A percentile compares a stretch with the other conserved stretches of the same genome.
Conservation (phyloP, 768 basidiomycete species). For the Amanita inopinata region DNA sequence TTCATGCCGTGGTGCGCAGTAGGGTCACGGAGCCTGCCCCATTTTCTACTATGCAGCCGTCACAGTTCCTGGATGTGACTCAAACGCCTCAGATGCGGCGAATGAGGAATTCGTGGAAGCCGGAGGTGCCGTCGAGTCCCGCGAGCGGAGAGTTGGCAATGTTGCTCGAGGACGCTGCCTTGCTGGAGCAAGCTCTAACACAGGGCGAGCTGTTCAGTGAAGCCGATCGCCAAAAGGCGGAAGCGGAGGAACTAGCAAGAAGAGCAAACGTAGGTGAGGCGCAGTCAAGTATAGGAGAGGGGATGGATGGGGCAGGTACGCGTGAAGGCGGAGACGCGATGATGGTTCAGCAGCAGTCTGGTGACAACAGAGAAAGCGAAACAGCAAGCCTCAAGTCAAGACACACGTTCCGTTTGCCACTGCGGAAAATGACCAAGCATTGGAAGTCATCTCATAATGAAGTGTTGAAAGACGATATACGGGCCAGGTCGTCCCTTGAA, state of each 20-base stretch:
- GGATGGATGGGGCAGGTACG: too few relatives aligned
- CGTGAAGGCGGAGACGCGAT: too few relatives aligned
- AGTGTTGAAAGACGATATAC: constrained; percentile 6
- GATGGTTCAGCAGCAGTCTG: too few relatives aligned
- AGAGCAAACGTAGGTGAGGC: too few relatives aligned
- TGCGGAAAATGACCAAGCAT: constrained; percentile 15
- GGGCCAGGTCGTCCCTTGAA: constrained; percentile 3
- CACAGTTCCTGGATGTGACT: constrained; percentile 16
- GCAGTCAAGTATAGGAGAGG: too few relatives aligned
- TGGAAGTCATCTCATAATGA: constrained; percentile 16
- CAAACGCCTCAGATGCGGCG: constrained; percentile 21
- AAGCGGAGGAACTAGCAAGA: too few relatives aligned
- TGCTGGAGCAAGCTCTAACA: constrained; percentile 44
- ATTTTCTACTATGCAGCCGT: constrained; percentile 13
- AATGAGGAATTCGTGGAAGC: constrained; percentile 20
- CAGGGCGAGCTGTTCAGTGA: constrained; percentile 39
- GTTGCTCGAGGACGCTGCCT: constrained; percentile 47
- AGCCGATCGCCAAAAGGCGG: too few relatives aligned
- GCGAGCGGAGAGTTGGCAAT: constrained; percentile 42
- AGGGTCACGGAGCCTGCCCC: constrained; percentile 36
- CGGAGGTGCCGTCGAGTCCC: constrained; percentile 34
- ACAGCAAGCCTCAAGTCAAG: constrained; percentile 20
- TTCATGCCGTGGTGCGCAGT: constrained; percentile 50
- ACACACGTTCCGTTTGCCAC: constrained; percentile 25
- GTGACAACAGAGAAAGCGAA: constrained; percentile 16